Evolutionary conservation across 1,284 basidiomycete species (phyloP).

Genomic region (Anthracocystis setariae): DNA sequence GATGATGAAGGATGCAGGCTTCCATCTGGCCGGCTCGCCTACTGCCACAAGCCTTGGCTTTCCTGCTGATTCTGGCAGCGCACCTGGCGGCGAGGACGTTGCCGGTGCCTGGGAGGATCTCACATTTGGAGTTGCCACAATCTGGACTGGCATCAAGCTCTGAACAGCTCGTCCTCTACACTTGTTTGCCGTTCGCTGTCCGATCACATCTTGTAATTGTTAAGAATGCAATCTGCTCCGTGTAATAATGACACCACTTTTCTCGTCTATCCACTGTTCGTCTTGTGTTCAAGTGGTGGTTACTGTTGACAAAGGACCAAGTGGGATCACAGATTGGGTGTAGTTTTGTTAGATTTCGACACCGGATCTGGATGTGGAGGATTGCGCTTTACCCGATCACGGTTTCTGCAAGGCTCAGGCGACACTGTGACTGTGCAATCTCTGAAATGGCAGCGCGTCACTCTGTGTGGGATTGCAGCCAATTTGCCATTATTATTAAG

Average conservation of each 20-base stretch:
- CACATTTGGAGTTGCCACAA: slow-evolving; percentile 64
- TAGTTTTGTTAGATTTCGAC: no score
- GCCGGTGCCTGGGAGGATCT: slow-evolving; percentile 65
- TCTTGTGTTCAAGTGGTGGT: background rate
- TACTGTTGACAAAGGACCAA: no score
- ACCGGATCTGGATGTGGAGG: slow-evolving; percentile 8
- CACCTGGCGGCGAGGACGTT: slow-evolving; percentile 43
- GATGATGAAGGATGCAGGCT: slow-evolving; percentile 74
- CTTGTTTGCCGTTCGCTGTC: background rate
- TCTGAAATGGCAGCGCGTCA: slow-evolving; percentile 1
- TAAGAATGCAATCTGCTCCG: slow-evolving; percentile 2
- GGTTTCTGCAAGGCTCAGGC: background rate
- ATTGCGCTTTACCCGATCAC: slow-evolving; percentile 8
- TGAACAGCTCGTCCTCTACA: slow-evolving; percentile 3
- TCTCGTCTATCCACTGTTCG: background rate
- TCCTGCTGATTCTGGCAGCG: slow-evolving; percentile 36
- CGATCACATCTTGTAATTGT: background rate
- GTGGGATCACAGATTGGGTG: no score
- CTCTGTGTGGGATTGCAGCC: background rate
- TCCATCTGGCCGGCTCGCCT: slow-evolving; percentile 64
- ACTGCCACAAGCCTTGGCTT: slow-evolving; percentile 58
- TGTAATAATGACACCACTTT: slow-evolving; percentile 36
- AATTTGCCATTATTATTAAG: slow-evolving; percentile 1
- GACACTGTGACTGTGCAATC: background rate
- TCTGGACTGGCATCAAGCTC: slow-evolving; percentile 63